Percentiles rank a stretch among this genome's conserved stretches.
Evolutionary conservation across 129 eudicot species (phyloP).

Genomic region (Kitagawia praeruptora): DNA sequence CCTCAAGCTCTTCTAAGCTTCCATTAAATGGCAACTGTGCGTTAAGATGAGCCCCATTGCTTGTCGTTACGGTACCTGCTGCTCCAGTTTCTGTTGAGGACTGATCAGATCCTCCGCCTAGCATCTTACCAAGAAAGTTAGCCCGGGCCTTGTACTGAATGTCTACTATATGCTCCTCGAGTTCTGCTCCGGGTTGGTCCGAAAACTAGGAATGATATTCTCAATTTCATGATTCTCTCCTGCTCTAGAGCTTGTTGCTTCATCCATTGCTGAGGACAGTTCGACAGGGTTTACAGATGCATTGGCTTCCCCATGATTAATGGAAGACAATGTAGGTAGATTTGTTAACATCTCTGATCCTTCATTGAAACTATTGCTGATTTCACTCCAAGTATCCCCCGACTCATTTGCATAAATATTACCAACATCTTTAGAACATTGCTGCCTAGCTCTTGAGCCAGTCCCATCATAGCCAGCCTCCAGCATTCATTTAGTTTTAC

Average conservation of each 20-base stretch:
- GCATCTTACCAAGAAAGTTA: constrained; percentile 9
- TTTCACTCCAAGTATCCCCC: constrained; percentile 11
- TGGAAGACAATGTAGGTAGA: background rate
- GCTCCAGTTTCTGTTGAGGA: constrained; percentile 20
- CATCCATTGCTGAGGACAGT: constrained; percentile 3
- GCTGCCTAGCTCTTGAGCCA: constrained; percentile 17
- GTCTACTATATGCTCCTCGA: constrained; percentile 39
- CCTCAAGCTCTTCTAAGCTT: constrained; percentile 85
- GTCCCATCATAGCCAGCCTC: constrained; percentile 32
- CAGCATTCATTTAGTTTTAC: constrained; percentile 23
- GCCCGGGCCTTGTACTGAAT: constrained; percentile 19
- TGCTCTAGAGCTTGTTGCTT: constrained; percentile 26
- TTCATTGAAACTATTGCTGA: constrained; percentile 9
- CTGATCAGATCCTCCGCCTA: constrained; percentile 17
- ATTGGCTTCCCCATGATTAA: constrained; percentile 19
- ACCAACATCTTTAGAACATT: constrained; percentile 7
- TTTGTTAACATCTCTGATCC: constrained; percentile 13
- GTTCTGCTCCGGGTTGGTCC: constrained; percentile 22
- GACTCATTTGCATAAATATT: constrained; percentile 3
- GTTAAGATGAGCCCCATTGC: constrained; percentile 10
- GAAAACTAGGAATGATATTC: constrained; percentile 32
- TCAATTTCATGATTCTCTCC: constrained; percentile 38
- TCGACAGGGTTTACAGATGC: constrained; percentile 4
- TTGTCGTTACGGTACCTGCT: constrained; percentile 13
- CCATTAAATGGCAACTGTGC: constrained; percentile 30